Evolutionary conservation across 306 rosid species (phyloP), one percentile per base, ranked within the genome.

Genomic region (Sphenostylis stenocarpa): DNA sequence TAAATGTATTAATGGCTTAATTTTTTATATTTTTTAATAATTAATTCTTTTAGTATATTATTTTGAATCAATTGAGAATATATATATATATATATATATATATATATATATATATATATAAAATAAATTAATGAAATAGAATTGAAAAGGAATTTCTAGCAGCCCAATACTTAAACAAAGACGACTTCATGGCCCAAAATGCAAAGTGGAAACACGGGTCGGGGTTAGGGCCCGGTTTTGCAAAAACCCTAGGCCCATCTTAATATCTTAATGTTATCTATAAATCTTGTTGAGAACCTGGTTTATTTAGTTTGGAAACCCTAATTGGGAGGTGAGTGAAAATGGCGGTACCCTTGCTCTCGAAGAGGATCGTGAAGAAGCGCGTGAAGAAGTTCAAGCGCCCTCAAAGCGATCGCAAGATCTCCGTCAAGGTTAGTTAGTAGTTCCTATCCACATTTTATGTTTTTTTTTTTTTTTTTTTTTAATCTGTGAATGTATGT

Each of bases 341-440:
- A 51, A 78, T 90, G 97, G 96, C 92, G 7, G 92, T 90, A 5
- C 97, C 96, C 24, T 76, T 92, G 81, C 80, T 92, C 47, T 64
- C 89, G 21, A 92, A 90, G 88, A 80, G 68, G 82, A 85, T 92
- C 56, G 87, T 87, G 24, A 94, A 92, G 93, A 92, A 94, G 92
- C 58, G 97, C 79, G 90, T 90, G 74, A 94, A 94, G 85, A 60
- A 70, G 51, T 94, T 94, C 72, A 94, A 82, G 73, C 82, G 98
- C 34, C 94, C 96, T 13, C 97, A 91, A 67, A 66, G 98, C 5
- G 97, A 90, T 76, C 92, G 96, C 84, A 91, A 85, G 87, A 89
- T 92, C 78, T 89, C 81, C 24, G 98, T 92, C 0, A 87, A 92
- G 94, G 97, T 92, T 29, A 6, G 43, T 29, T n/a, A 60, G 19